Evolutionary conservation across 2,329 filamentous ascomycete genomes (phyloP).

Genomic region (Pseudopyricularia javanii): DNA sequence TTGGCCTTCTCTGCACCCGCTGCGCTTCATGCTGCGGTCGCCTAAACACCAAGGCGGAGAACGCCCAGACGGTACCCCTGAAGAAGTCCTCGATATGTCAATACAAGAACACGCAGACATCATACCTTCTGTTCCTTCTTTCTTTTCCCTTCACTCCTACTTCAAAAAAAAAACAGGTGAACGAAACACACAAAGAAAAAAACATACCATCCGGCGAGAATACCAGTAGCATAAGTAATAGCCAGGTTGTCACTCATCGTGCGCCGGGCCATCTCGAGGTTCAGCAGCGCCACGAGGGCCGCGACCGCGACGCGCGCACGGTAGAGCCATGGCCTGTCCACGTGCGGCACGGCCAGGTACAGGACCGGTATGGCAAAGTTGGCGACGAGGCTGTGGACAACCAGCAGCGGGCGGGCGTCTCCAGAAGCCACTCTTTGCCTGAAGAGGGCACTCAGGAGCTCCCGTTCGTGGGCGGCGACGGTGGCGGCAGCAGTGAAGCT

Average conservation of each 20-base stretch:
- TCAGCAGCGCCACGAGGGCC: constrained; percentile 26
- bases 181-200: not conserved
- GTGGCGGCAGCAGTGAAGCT: not conserved
- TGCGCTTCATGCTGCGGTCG: constrained; percentile 44
- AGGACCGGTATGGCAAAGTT: constrained; percentile 34
- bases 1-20: constrained; percentile 23
- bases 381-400: constrained; percentile 38
- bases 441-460: constrained; percentile 9
- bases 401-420: constrained; percentile 27
- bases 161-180: not conserved
- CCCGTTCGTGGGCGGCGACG: not conserved
- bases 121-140: not conserved
- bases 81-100: not conserved
- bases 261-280: constrained; percentile 25
- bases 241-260: constrained; percentile 40
- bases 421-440: constrained; percentile 12
- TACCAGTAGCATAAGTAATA: constrained; percentile 34
- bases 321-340: constrained; percentile 35
- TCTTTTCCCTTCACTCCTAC: not conserved
- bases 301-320: constrained; percentile 36
- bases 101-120: too few species aligned
- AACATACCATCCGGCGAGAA: constrained; percentile 31
- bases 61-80: constrained; percentile 29
- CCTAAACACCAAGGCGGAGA: constrained; percentile 39
- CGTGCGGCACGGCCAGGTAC: constrained; percentile 42